phyloP scores from a whole-genome alignment of 106 monocot genomes.

The Allium cepa region DNA sequence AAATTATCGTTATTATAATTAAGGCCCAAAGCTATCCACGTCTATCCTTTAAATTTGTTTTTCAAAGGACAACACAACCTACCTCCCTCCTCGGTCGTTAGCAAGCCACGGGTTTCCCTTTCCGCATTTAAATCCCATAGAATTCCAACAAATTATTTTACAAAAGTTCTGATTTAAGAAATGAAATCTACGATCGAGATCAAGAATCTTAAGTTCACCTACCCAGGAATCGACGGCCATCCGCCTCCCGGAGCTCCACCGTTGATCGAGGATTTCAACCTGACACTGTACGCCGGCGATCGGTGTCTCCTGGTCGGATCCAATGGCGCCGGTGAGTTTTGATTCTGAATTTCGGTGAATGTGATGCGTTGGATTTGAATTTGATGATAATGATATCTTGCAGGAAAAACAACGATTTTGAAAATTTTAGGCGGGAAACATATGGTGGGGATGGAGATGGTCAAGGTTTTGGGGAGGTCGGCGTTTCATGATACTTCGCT shows the following conservation, averaged over 20 bases:
- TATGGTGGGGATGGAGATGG: constrained; percentile 90
- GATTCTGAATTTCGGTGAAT: not conserved
- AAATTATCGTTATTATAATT: no score
- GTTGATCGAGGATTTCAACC: constrained; percentile 72
- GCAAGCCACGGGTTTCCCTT: no score
- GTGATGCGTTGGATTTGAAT: not conserved
- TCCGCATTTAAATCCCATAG: no score
- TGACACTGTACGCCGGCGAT: constrained; percentile 56
- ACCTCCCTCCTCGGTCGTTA: no score
- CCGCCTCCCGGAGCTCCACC: constrained; percentile 86
- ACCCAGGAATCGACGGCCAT: constrained; percentile 91
- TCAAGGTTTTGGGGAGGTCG: constrained; percentile 65
- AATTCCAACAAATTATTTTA: no score
- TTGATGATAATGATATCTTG: not conserved
- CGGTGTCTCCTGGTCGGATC: constrained; percentile 95
- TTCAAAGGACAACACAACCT: no score
- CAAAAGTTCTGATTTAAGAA: no score
- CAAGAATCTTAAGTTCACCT: constrained; percentile 68
- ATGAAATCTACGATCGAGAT: constrained; percentile 35
- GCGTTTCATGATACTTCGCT: constrained; percentile 90
- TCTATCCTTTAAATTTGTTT: no score
- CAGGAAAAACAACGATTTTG: constrained; percentile 81
- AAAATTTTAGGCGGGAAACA: constrained; percentile 94
- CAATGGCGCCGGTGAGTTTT: constrained; percentile 78
- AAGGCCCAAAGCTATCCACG: no score